Evolutionary conservation across 768 basidiomycete genomes (phyloP), one percentile per base, ranked within the genome.

Genomic region (Rossbeevera mucosa): DNA sequence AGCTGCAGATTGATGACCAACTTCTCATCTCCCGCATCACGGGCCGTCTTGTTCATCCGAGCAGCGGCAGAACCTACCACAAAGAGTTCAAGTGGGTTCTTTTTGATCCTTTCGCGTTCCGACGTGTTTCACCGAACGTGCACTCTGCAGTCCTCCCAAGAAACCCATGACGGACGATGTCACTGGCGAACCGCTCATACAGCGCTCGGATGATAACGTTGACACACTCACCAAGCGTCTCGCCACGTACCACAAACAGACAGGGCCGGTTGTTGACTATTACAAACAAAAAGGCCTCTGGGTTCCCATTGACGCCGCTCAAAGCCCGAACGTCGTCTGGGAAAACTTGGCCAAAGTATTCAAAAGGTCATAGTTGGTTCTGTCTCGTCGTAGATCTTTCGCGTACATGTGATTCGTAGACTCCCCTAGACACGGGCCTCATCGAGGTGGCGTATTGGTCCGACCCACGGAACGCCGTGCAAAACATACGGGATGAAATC

Each of bases 1-100:
- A 99, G 69, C 82, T 99, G 50, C 76, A 85, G 66, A 94, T 99
- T 65, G 85, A 90, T 53, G 96, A 99, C 74, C 86, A 89, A 63
- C 81, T 99, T 18, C 86, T 99, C 66, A 95, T 99, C 69, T 94
- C 92, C 6, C 89, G 96, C 56, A 98, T 99, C 64, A 98, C 96
- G 29, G 96, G 96, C 47, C 87, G 96, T 53, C 78, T 99, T 54
- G 83, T 98, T 59, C 96, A 99, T 73, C 85, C 86, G 14, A 75
- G 85, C 18, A 89, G 85, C 57, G 96, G 96, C 22, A 79, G 96
- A 55, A 86, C 87, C 44, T 99, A 99, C 72, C 96, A 99, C 79
- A 86, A 76, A 62, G 91, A 94, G 69, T 99, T 95, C 82, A 79
- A 82, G 94, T 97, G 65, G 66, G 91, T 76, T 14, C 42, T 21